These are phyloP conservation scores for Salix brachista DNA, from an alignment of 345 rosid genomes.

Conservation along the genomic window DNA sequence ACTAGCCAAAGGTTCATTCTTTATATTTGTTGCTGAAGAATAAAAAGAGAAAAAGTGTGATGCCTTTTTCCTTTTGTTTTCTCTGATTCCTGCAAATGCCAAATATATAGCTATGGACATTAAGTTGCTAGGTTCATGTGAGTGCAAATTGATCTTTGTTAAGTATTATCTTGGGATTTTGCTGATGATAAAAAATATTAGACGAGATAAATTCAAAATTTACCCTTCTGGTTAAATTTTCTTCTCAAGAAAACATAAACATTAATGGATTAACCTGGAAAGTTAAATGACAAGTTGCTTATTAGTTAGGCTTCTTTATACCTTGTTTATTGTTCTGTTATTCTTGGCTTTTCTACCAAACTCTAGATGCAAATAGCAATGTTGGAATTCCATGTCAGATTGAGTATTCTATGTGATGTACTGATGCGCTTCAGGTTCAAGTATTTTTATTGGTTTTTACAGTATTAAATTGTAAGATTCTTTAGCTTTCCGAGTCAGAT, in stretches of 20 bases:
- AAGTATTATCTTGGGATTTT: background rate
- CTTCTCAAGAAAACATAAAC: conserved; percentile 24
- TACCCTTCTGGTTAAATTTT: conserved; percentile 7
- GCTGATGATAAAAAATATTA: background rate
- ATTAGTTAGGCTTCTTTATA: conserved; percentile 1
- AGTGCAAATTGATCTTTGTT: background rate
- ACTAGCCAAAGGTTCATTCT: background rate
- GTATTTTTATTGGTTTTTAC: conserved; percentile 14
- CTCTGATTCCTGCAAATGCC: background rate
- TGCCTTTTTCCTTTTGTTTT: background rate
- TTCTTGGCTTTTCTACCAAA: conserved; percentile 14
- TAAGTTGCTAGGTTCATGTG: background rate
- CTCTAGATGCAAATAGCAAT: conserved; percentile 10
- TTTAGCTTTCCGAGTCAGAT: conserved; percentile 41
- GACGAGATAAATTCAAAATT: background rate
- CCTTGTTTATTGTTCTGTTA: conserved; percentile 9
- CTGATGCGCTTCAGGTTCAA: conserved; percentile 33
- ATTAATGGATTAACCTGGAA: conserved; percentile 13
- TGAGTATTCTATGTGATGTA: conserved; percentile 33
- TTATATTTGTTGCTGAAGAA: background rate
- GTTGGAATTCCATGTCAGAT: conserved; percentile 54
- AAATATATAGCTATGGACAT: background rate
- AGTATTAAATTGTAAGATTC: conserved; percentile 33
- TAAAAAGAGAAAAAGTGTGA: background rate
- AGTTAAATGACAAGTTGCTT: conserved; percentile 1